Base-by-base conservation (phyloP, 768 basidiomycete species). In the Favolaschia claudopus region DNA sequence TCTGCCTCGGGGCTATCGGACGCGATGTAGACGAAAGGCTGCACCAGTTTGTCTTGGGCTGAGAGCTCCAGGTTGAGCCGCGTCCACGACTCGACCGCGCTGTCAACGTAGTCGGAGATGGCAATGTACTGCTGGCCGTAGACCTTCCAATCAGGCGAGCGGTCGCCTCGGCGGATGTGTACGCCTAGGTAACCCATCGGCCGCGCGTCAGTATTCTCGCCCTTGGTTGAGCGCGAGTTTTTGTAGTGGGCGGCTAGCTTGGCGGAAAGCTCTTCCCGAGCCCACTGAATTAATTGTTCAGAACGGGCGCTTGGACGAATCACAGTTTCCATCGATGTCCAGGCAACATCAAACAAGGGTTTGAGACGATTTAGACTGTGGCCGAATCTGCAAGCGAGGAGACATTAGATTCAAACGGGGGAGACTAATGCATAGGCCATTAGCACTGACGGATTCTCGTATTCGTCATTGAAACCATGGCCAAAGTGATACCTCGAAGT, bases 401-500 rank as follows among this genome's bases (percentile, higher is more conserved):
- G 25, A 24, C 31, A 28, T 20, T 39, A 45, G 15, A 32, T 49
- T n/a, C n/a, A 20, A 28, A n/a, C 10, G 17, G 36, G 10, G 5
- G 31, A 32, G 13, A 79, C 87, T 43, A n/a, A n/a, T n/a, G n/a
- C n/a, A n/a, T n/a, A n/a, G n/a, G n/a, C n/a, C n/a, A n/a, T 12
- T 15, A 49, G 6, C 1, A 38, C 59, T 8, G 70, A 91, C 88
- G 86, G 70, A 66, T 91, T 77, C 67, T 89, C 85, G 64, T 86
- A 91, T 42, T 81, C 72, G 19, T 89, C 79, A 9, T 65, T 71
- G 67, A 85, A 91, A 4, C 57, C 70, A 64, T 85, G 79, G 4
- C 84, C 82, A 27, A 91, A 76, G 66, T 91, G 89, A 63, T 79
- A 89, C 60, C 82, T 85, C 5, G 88, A 85, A 8, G 89, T 90